Evolutionary conservation across 2,329 filamentous ascomycete genomes (phyloP), one percentile per base, ranked within the genome.

Genomic region (Alternaria arbusti): DNA sequence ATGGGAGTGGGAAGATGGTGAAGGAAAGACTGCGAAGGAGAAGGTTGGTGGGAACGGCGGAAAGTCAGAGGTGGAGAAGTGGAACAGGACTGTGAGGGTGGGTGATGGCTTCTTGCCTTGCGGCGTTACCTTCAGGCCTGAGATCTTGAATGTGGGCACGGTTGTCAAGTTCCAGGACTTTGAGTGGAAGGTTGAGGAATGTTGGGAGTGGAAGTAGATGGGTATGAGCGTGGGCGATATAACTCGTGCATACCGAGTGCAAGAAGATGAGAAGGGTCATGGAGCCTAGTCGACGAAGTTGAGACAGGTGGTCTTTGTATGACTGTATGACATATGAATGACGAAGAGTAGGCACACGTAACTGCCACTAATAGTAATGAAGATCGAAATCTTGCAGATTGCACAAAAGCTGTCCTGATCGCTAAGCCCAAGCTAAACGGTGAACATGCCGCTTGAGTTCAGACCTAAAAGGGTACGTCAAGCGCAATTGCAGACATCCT

Each of bases 1-100:
- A 57, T 89, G 88, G 88, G 80, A 82, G 69, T 86, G 54, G 60
- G 5, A 25, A 2, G 44, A 6, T 6, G 20, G 26, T 1, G 17
- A 50, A 8, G 56, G 36, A 3, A 40, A 40, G 36, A 40, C 22
- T 22, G 54, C 47, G 5, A 64, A 65, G 52, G 64, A 60, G 32
- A 36, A 36, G 32, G 15, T 36, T 15, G 32, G 32, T 36, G 32
- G 15, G 32, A 36, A 36, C 1, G 32, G 32, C 7, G 32, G 1
- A 36, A 36, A n/a, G 32, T 36, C 32, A 10, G 69, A 66, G 46
- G 54, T n/a, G 5, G 63, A 54, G n/a, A 46, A 54, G 12, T 84
- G 82, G 82, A 73, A 70, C 66, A 70, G 82, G 32, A 67, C 69
- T 28, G 74, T 76, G 5, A 78, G 78, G 66, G 70, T 83, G 13